Evolutionary conservation across 192 early-diverging fungal species (phyloP), one percentile per base, ranked within the genome.

Genomic region (Backusella liffmaniae): DNA sequence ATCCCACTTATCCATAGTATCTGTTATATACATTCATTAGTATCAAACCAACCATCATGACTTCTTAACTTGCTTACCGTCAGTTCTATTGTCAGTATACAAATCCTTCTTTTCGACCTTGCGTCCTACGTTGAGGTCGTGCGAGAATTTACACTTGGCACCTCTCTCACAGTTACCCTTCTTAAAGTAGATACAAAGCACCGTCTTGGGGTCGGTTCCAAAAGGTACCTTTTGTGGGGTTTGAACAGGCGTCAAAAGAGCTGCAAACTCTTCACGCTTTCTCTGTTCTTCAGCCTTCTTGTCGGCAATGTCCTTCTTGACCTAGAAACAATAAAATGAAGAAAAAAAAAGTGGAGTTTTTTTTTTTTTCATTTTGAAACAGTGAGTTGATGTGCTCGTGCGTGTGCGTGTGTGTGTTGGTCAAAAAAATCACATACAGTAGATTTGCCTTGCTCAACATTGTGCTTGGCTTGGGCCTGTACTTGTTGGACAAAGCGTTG

Each of bases 1-100:
- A 85, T 96, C 95, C 98, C 98, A 99, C 74, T 83, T 91, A 59
- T 99, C 98, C 95, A 98, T 98, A 0, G 93, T 96, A 76, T 97
- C 92, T 92, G 79, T 36, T 53, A 30, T 49, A 56, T 16, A 18
- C 4, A 35, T 70, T 32, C 32, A 13, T 68, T 18, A 15, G 12
- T 35, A 44, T 46, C 12, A 32, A 3, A 32, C 32, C 32, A 2
- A 32, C 3, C 32, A 32, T 3, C 2, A 32, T 32, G 2, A 32
- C 2, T 32, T 3, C 2, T 3, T 32, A 3, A 32, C 2, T 41
- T 39, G 42, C 15, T 81, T 87, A 83, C 86, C 91, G n/a, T 84
- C 83, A 16, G 86, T 79, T 74, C 94, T 89, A 72, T 86, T 82
- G 85, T 98, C 97, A 36, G 96, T 94, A 81, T 99, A 99, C 34